Evolutionary conservation across 495 filamentous ascomycete species (phyloP), one percentile per base, ranked within the genome.

Genomic region (Evansstolkia leycettana): DNA sequence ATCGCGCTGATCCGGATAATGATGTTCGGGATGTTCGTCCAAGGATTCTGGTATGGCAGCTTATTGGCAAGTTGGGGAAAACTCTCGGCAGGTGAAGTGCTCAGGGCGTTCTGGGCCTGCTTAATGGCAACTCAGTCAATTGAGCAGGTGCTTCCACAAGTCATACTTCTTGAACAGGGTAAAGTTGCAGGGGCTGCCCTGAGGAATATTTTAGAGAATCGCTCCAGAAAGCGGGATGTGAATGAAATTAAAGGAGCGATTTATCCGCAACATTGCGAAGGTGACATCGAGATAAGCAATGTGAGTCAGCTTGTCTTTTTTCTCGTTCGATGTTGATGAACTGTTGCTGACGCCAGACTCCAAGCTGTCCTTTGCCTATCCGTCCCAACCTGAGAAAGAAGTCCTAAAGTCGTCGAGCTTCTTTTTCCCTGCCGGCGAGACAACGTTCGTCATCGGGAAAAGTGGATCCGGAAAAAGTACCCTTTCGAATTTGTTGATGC

Each of bases 391-490:
- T 0, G 56, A 72, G 1, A 72, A 74, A 39, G 36, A 55, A 0
- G 80, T 77, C 14, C 65, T 96, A 5, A 54, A 72, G 0, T 64
- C 69, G 7, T 59, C 60, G 1, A 73, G 57, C 11, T 72, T 94
- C 30, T 69, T 66, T 41, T 93, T 96, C 41, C 72, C 73, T 1
- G 65, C 80, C 0, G 76, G 81, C 0, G 62, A 81, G 47, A 78
- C 81, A 4, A 85, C 75, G 2, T 96, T 92, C 42, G 65, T 98
- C 5, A 71, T 95, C 36, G 90, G 90, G 2, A 69, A 68, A 36
- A 94, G 86, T 44, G 90, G 90, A 1, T 94, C 86, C 9, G 90
- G 90, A 0, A 98, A 98, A 52, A 94, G 84, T 48, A 96, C 90
- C 0, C 48, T 98, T 7, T 76, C 78, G 2, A 86, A 84, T 46